Base-by-base conservation (phyloP, 2,329 filamentous ascomycete species). In the Diaporthe sp. region DNA sequence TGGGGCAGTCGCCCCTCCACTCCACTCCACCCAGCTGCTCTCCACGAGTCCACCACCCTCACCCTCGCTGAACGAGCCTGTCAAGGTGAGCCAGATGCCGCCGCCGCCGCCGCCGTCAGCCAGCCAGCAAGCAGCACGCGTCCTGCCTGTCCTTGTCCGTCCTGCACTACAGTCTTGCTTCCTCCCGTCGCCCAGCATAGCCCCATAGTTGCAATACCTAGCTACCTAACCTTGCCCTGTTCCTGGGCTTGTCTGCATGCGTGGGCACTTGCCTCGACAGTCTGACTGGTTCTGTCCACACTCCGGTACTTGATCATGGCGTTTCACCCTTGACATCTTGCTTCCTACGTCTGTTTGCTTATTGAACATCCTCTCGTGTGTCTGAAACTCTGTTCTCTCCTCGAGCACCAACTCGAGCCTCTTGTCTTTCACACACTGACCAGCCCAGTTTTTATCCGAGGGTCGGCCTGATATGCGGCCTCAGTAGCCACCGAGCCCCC, bases 401-500 rank as follows among this genome's bases (percentile, higher is more conserved):
- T 42, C 44, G 65, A 44, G 51, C 71, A 73, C 47, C 44, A 22
- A 47, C 42, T 73, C 51, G 58, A 53, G 47, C 47, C 15, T 55
- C 37, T 53, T 47, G 39, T 49, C 74, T 49, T 44, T 34, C 70
- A 65, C 61, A 57, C 28, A 65, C 71, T 65, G 71, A 73, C 58
- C 47, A 55, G 71, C 60, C 72, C 55, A 72, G 75, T 57, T 75
- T 68, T 47, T 75, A 67, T 71, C 73, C 70, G 58, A 65, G 63
- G 71, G 74, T 53, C 67, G 76, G 61, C 76, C 76, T 76, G 72
- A 67, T 76, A 74, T 77, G 76, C 76, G 76, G 42, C 76, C 76
- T 77, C 73, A 75, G 67, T 63, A 70, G 70, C 31, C 44, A 60
- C 53, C 25, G 44, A 31, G 8, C 42, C 75, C 49, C 49, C 75